Base-by-base conservation (phyloP, 2,329 filamentous ascomycete genomes). In the Colletotrichum coccodes region DNA sequence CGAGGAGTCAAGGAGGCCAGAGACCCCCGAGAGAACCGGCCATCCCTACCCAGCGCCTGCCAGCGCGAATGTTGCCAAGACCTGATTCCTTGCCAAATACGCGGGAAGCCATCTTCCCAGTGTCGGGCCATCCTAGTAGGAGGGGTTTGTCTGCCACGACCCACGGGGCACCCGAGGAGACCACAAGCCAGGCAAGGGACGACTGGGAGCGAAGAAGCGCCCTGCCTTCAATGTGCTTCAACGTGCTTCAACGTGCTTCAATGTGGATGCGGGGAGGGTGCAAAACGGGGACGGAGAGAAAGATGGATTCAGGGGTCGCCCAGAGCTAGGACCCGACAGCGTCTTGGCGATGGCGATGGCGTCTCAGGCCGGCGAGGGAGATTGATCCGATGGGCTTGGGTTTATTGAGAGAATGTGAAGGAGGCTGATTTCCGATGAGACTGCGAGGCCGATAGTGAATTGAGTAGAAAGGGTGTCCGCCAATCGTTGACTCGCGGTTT, bases 321-420 rank as follows among this genome's bases (percentile, higher is more conserved):
- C n/a, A 60, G 65, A 65, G 61, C 65, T 65, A 68, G 60, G 65
- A 60, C 61, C 60, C 47, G 44, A 21, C 49, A 68, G 54, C 49
- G 61, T 18, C 66, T 69, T 69, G 66, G 66, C 66, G 62, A 66
- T 69, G 42, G 61, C 47, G 34, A 65, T 60, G 61, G 66, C 54
- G 47, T 65, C 61, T 68, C 54, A 54, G 60, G 26, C 34, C n/a
- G 42, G n/a, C 54, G 58, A 61, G 46, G 34, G 46, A 61, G 46
- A 53, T 32, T 26, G 44, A 61, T n/a, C n/a, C n/a, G n/a, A n/a
- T n/a, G n/a, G n/a, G n/a, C n/a, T n/a, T n/a, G n/a, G n/a, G n/a
- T n/a, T n/a, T n/a, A n/a, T 16, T 32, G 47, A 38, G 23, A 16
- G 40, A 32, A 5, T 34, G 54, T 30, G 47, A 52, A 21, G 30